Evolutionary conservation across 1,284 basidiomycete species (phyloP).

Genomic region (Clitocybe nebularis): DNA sequence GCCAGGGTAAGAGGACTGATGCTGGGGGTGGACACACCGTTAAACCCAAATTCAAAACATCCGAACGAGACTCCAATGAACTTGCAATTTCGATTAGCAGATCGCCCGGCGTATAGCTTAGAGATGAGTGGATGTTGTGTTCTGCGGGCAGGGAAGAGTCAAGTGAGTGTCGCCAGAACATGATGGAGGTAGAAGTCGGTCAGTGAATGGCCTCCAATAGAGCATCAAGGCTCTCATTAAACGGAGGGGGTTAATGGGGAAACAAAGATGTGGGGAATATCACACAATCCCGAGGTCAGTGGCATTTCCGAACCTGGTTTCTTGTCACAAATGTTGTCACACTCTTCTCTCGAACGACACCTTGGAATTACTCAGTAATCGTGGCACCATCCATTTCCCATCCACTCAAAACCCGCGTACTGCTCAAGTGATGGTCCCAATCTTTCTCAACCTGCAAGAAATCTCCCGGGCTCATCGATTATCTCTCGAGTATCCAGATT

Average conservation of each 20-base stretch:
- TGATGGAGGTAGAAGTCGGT: constrained; percentile 1
- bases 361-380: too few relatives aligned
- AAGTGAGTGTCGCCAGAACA: constrained; percentile 7
- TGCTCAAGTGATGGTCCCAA: too few relatives aligned
- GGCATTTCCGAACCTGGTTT: too few relatives aligned
- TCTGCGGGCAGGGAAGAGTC: not conserved
- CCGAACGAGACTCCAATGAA: constrained; percentile 45
- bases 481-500: too few relatives aligned
- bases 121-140: constrained; percentile 14
- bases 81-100: constrained; percentile 60
- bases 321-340: too few relatives aligned
- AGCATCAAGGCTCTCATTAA: constrained; percentile 6
- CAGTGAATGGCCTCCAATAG: not conserved
- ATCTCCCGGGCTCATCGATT: too few relatives aligned
- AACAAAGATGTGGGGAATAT: too few relatives aligned
- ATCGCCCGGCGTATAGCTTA: constrained; percentile 44
- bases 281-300: too few relatives aligned
- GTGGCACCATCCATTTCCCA: too few relatives aligned
- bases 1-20: not conserved
- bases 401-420: too few relatives aligned
- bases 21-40: constrained; percentile 38
- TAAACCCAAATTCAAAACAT: constrained; percentile 54
- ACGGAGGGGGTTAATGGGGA: not conserved
- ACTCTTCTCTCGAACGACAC: too few relatives aligned
- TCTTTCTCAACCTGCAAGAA: too few relatives aligned